Evolutionary conservation across 2,329 filamentous ascomycete genomes (phyloP), one percentile per base, ranked within the genome.

Genomic region (Ceratocystis diversiconidia): DNA sequence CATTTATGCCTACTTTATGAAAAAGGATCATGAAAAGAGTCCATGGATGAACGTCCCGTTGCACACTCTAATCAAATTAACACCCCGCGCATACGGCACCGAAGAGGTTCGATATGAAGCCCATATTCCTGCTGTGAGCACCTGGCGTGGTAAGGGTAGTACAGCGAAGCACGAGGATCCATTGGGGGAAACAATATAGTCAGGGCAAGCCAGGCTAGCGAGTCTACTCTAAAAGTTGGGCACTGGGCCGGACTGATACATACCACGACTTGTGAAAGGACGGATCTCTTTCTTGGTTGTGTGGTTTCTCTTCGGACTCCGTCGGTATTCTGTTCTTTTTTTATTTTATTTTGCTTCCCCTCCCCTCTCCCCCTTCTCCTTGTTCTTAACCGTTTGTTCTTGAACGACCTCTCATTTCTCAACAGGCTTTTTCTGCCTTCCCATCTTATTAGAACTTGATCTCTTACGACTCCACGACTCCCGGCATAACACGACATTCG

Each of bases 1-100:
- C 79, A 96, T 99, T 72, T 99, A 97, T 73, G 90, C 94, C 36
- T 99, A 99, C 76, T 99, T 97, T 75, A 96, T 96, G 88, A 95
- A 97, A 72, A 90, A 94, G 72, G 87, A 90, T 65, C 94, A 97
- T 75, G 86, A 92, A 71, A 84, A 90, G 76, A 94, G 89, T 70
- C 94, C 94, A 0, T 99, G 94, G 94, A 96, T 97, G 89, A 92
- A 96, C 72, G 94, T 99, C 7, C 94, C 94, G 5, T 80, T 99
- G 68, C 94, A 99, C 75, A 96, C 90, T 7, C 80, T 99, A 61
- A 97, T 99, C 77, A 96, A 96, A 77, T 81, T 99, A 63, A 97
- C 94, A 5, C 94, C 94, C 1, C 85, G 90, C 68, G 94, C 94
- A 6, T 99, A 99, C 74, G 89, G 89, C 61, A 99, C 94, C 0